A percentile compares a stretch with the other conserved stretches of the same genome.
phyloP scores from a whole-genome alignment of 768 basidiomycete species.

The Coprinopsis sp. region DNA sequence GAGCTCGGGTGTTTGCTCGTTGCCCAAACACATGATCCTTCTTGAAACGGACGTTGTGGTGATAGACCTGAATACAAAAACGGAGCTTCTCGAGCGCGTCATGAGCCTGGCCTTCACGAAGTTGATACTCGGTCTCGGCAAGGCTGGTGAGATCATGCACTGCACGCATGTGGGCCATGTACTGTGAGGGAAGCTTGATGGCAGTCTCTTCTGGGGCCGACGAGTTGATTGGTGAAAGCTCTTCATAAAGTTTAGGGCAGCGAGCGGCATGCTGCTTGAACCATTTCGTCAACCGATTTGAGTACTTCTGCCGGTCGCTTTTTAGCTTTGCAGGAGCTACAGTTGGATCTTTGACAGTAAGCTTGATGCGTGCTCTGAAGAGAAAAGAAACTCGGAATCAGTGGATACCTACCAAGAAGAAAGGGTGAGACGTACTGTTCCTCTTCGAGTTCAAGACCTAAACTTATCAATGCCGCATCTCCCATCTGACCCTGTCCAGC shows the following conservation, averaged over 20 bases:
- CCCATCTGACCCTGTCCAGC: neutral
- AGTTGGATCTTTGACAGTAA: neutral
- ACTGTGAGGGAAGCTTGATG: conserved; percentile 14
- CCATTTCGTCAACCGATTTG: neutral
- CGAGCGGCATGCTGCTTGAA: neutral
- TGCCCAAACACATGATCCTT: conserved; percentile 19
- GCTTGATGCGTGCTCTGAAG: neutral
- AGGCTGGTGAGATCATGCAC: conserved; percentile 6
- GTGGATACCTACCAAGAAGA: no score
- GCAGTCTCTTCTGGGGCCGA: conserved; percentile 5
- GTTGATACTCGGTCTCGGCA: conserved; percentile 14
- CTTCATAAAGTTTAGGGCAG: neutral
- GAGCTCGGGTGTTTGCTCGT: conserved; percentile 18
- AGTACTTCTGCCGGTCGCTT: neutral
- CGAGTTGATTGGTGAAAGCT: neutral
- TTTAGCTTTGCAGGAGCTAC: neutral
- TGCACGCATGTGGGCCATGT: neutral
- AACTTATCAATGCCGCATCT: neutral
- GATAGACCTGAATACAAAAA: conserved; percentile 18
- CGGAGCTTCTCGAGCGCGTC: conserved; percentile 21
- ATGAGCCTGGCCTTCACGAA: conserved; percentile 24
- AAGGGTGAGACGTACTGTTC: neutral
- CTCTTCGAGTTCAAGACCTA: neutral
- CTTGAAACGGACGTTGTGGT: conserved; percentile 19
- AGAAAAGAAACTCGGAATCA: neutral